Conservation (phyloP, 495 filamentous ascomycete genomes). For the Penicillium lagena region DNA sequence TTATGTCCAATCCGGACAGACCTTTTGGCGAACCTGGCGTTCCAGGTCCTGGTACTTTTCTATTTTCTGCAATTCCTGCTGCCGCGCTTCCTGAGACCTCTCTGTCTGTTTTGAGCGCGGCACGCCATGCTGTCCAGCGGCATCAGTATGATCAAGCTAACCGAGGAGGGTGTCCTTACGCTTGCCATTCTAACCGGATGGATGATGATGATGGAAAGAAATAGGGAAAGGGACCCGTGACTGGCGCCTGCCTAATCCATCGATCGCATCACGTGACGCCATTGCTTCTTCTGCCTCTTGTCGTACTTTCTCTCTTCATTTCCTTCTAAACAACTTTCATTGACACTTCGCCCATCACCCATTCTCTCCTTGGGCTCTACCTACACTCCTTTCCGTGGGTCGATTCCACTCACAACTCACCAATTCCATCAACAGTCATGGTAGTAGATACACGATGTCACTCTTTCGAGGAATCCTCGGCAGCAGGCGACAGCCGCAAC, state of each 20-base stretch:
- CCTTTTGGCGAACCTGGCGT: conserved; percentile 54
- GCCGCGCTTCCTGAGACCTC: conserved; percentile 55
- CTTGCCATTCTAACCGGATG: conserved; percentile 38
- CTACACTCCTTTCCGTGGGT: conserved; percentile 16
- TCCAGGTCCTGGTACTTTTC: conserved; percentile 69
- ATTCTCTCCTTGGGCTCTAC: background rate
- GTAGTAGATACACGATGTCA: conserved; percentile 15
- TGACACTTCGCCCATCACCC: background rate
- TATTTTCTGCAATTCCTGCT: conserved; percentile 71
- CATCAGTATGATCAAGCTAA: too few species aligned
- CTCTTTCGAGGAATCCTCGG: conserved; percentile 17
- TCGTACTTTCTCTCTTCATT: too few species aligned
- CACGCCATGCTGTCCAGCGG: conserved; percentile 61
- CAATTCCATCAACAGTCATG: conserved; percentile 10
- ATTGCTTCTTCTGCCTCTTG: too few species aligned
- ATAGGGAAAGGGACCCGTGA: background rate
- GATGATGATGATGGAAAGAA: background rate
- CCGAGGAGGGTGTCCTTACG: conserved; percentile 21
- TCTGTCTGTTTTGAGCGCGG: conserved; percentile 53
- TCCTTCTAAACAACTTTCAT: background rate
- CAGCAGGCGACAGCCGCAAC: conserved; percentile 4
- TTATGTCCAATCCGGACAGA: conserved; percentile 13
- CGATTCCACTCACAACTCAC: background rate
- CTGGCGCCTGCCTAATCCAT: too few species aligned
- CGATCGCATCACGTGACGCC: too few species aligned